A percentile compares a stretch with the other conserved stretches of the same genome.
phyloP scores from a whole-genome alignment of 805 yeast genomes.

The Debaryomyces prosopidis region DNA sequence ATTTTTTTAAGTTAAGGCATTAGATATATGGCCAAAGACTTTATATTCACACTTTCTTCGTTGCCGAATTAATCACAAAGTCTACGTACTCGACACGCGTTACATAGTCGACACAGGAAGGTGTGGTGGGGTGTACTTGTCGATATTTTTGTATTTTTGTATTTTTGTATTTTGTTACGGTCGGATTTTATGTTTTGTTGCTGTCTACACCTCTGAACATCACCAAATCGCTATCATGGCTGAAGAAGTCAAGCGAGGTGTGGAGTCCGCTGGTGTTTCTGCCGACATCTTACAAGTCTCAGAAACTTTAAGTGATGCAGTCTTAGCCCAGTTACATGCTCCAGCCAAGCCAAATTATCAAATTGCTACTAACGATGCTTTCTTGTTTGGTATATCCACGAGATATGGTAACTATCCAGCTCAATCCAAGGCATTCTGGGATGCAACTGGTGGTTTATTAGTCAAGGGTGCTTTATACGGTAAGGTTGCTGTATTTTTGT shows the following conservation, averaged over 20 bases:
- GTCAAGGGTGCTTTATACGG: constrained; percentile 69
- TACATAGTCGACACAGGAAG: too few relatives aligned
- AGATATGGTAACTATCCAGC: constrained; percentile 82
- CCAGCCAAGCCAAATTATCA: constrained; percentile 55
- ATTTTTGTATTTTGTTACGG: too few relatives aligned
- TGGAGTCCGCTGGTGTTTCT: constrained; percentile 63
- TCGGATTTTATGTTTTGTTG: too few relatives aligned
- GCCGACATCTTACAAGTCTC: constrained; percentile 75
- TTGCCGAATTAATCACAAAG: too few relatives aligned
- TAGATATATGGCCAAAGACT: too few relatives aligned
- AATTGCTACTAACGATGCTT: constrained; percentile 67
- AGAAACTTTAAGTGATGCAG: constrained; percentile 68
- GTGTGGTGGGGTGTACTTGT: too few relatives aligned
- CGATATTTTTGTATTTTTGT: too few relatives aligned
- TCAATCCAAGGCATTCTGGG: constrained; percentile 77
- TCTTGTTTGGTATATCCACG: constrained; percentile 83
- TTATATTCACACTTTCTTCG: too few relatives aligned
- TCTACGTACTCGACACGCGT: too few relatives aligned
- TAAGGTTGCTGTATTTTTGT: constrained; percentile 71
- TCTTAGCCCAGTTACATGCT: constrained; percentile 58
- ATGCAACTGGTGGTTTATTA: constrained; percentile 79
- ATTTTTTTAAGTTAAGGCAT: too few relatives aligned
- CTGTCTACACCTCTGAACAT: too few relatives aligned
- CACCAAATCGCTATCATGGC: constrained; percentile 76
- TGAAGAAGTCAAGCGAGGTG: constrained; percentile 64